phyloP scores from a whole-genome alignment of 805 yeast genomes.

The Zygosaccharomyces rouxii region DNA sequence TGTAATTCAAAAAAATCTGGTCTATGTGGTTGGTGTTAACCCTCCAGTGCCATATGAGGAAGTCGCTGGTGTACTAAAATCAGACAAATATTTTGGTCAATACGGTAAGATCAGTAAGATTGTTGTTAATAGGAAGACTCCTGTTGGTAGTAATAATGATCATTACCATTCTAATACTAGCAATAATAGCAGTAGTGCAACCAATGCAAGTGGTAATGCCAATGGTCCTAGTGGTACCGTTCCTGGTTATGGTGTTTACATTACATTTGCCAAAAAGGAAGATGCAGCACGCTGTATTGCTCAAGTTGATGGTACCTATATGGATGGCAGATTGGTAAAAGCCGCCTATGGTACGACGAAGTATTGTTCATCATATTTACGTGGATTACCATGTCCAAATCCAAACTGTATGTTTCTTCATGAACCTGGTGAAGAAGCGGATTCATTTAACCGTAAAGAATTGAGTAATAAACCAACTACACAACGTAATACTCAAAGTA shows the following conservation, averaged over 20 bases:
- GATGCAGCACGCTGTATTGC: conserved; percentile 93
- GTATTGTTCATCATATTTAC: conserved; percentile 91
- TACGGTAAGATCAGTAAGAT: conserved; percentile 93
- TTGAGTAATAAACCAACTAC: conserved; percentile 31
- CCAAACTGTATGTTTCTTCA: conserved; percentile 98
- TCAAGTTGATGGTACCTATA: conserved; percentile 85
- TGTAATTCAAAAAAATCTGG: conserved; percentile 96
- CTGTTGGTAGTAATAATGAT: conserved; percentile 23
- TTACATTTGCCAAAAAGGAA: conserved; percentile 86
- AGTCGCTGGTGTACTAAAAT: conserved; percentile 71
- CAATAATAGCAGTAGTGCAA: conserved; percentile 13
- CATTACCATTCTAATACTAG: conserved; percentile 22
- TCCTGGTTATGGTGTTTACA: conserved; percentile 91
- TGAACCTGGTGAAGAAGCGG: conserved; percentile 99
- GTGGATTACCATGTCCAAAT: conserved; percentile 96
- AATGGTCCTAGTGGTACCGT: conserved; percentile 39
- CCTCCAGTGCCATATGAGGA: conserved; percentile 75
- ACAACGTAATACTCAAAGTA: conserved; percentile 9
- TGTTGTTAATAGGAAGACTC: conserved; percentile 80
- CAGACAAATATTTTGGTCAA: conserved; percentile 96
- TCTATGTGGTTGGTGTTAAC: conserved; percentile 91
- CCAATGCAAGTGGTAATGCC: conserved; percentile 21
- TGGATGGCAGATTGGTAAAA: conserved; percentile 83
- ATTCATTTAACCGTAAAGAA: conserved; percentile 74
- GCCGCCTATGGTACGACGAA: conserved; percentile 99